These are phyloP conservation scores for Incumbomyces delicatus DNA, from an alignment of 2,329 filamentous ascomycete genomes.

Conservation along the genomic window DNA sequence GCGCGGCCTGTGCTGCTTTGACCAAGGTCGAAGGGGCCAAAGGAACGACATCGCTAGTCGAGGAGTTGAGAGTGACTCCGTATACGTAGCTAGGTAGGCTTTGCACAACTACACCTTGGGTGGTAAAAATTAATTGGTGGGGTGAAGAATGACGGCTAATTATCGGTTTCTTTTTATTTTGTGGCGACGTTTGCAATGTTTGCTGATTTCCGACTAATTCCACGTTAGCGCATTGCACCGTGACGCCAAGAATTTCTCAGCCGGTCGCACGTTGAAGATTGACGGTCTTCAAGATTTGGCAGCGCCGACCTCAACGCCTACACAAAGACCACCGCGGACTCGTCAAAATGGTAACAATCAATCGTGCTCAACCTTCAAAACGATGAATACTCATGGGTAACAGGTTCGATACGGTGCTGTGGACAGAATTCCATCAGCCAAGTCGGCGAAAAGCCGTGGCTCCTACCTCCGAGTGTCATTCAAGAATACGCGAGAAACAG, in stretches of 20 bases:
- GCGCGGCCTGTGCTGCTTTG: too few species aligned
- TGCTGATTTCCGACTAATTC: too few species aligned
- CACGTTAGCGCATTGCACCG: background rate
- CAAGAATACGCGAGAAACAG: conserved; percentile 99
- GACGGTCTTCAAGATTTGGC: background rate
- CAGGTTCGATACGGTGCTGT: conserved; percentile 95
- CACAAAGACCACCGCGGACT: background rate
- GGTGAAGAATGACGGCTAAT: too few species aligned
- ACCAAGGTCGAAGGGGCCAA: too few species aligned
- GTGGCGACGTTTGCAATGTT: too few species aligned
- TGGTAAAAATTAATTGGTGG: too few species aligned
- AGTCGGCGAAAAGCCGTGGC: conserved; percentile 92
- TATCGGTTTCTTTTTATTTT: too few species aligned
- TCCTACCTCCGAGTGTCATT: conserved; percentile 98
- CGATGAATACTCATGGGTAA: background rate
- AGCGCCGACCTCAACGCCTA: too few species aligned
- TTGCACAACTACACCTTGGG: too few species aligned
- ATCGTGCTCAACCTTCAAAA: background rate
- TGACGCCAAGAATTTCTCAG: background rate
- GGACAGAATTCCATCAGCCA: conserved; percentile 66
- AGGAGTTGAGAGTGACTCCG: too few species aligned
- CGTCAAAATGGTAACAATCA: conserved; percentile 4
- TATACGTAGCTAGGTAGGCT: too few species aligned
- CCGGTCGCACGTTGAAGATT: background rate
- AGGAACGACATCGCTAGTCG: too few species aligned